Base-by-base conservation (phyloP, 352 stramenopile species). In the Hyaloperonospora arabidopsidis region DNA sequence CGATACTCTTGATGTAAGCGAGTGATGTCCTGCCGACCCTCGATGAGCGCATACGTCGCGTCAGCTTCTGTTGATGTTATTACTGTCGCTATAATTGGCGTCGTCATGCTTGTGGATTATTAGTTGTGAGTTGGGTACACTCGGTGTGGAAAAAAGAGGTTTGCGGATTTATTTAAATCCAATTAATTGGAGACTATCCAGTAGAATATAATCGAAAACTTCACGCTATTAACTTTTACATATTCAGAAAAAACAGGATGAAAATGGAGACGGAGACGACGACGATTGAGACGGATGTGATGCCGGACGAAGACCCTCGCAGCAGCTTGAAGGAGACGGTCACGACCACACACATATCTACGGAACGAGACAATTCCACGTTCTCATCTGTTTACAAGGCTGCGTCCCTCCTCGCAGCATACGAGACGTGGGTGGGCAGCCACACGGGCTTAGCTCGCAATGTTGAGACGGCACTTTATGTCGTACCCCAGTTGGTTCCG, bases 401-500 rank as follows among this genome's bases (percentile, higher is more conserved):
- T n/a, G 45, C 52, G n/a, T 51, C 61, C 22, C 60, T 67, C n/a
- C 39, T 87, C 4, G 55, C 47, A 22, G 49, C 63, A 8, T 93
- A 93, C 64, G 77, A 91, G 36, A 47, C 56, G 29, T 93, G 79
- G 79, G 80, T 91, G 41, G 55, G 67, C 6, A 72, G 49, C 46
- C 67, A 89, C 61, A 59, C 79, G 29, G 68, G 67, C 6, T 48
- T 87, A 38, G 83, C 80, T 13, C 79, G 83, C 49, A 86, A 90
- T 63, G 50, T 91, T 2, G 80, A 93, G 63, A 90, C 75, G 8
- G 74, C 82, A 40, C 49, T 93, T 15, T 91, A 89, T 50, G 69
- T 93, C 44, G 77, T 71, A 18, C 83, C 80, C 21, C 82, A 91
- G 65, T 59, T 93, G 39, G 76, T 91, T 3, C 83, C 83, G 39